Percentiles rank a stretch among this genome's conserved stretches.
phyloP scores from a whole-genome alignment of 768 basidiomycete species.

The Calocybe cyanea region DNA sequence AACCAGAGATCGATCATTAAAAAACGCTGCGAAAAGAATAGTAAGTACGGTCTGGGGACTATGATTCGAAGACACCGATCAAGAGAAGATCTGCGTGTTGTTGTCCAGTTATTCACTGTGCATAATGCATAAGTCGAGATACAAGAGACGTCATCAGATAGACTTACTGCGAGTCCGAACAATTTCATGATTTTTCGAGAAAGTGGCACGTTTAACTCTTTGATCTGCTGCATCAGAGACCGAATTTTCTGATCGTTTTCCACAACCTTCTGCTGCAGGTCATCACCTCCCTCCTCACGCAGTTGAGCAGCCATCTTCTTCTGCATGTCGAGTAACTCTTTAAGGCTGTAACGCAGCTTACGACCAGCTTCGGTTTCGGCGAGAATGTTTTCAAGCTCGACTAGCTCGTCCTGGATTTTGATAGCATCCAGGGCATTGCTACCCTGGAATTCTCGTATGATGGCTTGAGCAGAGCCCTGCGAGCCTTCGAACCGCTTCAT shows the following conservation, averaged over 20 bases:
- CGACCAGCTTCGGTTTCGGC: constrained; percentile 15
- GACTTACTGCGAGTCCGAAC: too few species aligned
- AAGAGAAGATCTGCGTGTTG: too few species aligned
- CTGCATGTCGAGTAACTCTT: neutral
- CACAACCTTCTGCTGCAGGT: neutral
- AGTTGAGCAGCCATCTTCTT: neutral
- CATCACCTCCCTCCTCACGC: neutral
- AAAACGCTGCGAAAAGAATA: too few species aligned
- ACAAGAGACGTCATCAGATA: too few species aligned
- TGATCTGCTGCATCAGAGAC: neutral
- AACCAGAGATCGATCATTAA: too few species aligned
- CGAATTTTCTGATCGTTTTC: neutral
- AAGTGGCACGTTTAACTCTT: neutral
- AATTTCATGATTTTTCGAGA: neutral
- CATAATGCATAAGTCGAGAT: too few species aligned
- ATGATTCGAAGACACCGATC: too few species aligned
- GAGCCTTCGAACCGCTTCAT: neutral
- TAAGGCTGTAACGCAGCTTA: neutral
- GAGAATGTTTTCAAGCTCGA: constrained; percentile 14
- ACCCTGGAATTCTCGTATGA: neutral
- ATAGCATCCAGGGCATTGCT: constrained; percentile 1
- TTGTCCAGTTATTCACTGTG: too few species aligned
- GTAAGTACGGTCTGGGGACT: too few species aligned
- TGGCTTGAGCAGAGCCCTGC: neutral
- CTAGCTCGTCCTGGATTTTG: constrained; percentile 19